Base-by-base conservation (phyloP, 306 rosid genomes). In the Cucumis hystrix region DNA sequence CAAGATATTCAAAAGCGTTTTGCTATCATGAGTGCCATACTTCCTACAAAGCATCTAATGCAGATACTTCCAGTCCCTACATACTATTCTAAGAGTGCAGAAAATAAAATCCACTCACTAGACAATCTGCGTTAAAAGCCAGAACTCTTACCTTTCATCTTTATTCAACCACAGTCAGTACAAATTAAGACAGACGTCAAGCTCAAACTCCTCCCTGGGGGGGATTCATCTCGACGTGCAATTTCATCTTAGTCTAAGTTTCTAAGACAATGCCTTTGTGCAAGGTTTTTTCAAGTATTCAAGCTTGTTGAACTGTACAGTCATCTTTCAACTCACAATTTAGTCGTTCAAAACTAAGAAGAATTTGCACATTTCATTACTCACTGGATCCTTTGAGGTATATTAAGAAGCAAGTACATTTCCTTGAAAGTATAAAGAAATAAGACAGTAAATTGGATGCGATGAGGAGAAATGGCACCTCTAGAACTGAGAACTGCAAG, bases 401-500 rank as follows among this genome's bases (percentile, higher is more conserved):
- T 49, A 71, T 25, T 8, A 49, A 16, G 60, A 49, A 71, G n/a
- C 59, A 47, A 71, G 60, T 25, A 71, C 41, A 51, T 71, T 71
- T 47, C 10, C 76, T 25, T 15, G 40, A 17, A 71, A 71, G 76
- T 47, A 47, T 47, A 47, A 47, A 45, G 23, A 71, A 47, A 71
- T 28, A 25, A 47, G 59, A 71, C 56, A 49, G 57, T 21, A 68
- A 41, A 73, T 35, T 33, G 52, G 55, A 56, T 43, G 23, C 21
- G 14, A 70, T 35, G n/a, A 79, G 58, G 35, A 79, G 61, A 52
- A 78, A 55, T 33, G 14, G 85, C 63, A 81, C 83, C 83, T 76
- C 83, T 41, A 75, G 79, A 86, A 82, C 88, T 84, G 90, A 75
- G 77, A 86, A 82, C 88, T 84, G 90, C 83, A 83, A 81, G 75